These are phyloP conservation scores for Corrigiola litoralis DNA, from an alignment of 179 eudicot genomes.

Conservation along the genomic window DNA sequence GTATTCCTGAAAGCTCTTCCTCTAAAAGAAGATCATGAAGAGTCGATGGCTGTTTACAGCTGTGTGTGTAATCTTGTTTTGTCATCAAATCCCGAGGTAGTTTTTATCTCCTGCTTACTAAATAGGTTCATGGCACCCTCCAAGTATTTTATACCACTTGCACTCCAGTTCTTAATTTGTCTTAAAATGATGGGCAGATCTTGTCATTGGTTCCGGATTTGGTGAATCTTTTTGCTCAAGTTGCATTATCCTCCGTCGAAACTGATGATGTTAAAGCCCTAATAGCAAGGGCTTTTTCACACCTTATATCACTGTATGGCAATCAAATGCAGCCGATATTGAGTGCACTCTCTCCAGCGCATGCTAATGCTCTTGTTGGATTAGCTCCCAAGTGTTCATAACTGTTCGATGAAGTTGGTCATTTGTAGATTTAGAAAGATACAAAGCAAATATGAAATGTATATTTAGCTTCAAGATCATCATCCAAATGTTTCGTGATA, in stretches of 20 bases:
- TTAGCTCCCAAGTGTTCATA: constrained; percentile 66
- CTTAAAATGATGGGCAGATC: constrained; percentile 38
- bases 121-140: too few relatives aligned
- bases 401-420: background rate
- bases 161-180: background rate
- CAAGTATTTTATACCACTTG: too few relatives aligned
- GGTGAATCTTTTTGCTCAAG: constrained; percentile 84
- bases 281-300: constrained; percentile 85
- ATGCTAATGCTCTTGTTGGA: constrained; percentile 84
- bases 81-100: constrained; percentile 80
- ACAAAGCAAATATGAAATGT: constrained; percentile 7
- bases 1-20: constrained; percentile 81
- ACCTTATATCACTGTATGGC: constrained; percentile 78
- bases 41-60: constrained; percentile 74
- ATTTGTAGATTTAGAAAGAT: constrained; percentile 14
- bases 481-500: background rate
- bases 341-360: constrained; percentile 67
- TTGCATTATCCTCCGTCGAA: constrained; percentile 74
- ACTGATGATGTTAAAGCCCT: constrained; percentile 70
- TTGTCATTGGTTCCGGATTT: constrained; percentile 69
- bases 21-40: constrained; percentile 83
- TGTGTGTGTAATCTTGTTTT: constrained; percentile 77
- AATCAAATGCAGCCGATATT: constrained; percentile 89
- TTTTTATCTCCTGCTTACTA: too few relatives aligned
- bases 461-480: constrained; percentile 8